Percentiles rank a stretch among this genome's conserved stretches.
Conservation (phyloP, 371 early-diverging fungal species). For the Actinomortierella wolfii region DNA sequence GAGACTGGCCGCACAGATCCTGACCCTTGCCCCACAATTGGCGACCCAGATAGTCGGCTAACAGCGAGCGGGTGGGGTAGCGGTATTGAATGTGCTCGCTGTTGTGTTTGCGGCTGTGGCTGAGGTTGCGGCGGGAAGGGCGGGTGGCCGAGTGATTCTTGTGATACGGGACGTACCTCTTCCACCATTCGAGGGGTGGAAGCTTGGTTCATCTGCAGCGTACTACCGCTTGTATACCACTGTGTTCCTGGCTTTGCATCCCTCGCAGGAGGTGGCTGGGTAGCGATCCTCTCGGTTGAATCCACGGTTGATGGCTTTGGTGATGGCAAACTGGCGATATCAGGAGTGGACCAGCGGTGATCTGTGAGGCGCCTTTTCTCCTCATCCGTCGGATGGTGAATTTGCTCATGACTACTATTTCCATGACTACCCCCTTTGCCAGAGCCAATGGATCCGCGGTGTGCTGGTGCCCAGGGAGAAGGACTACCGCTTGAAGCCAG, state of each 20-base stretch:
- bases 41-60: too few relatives aligned
- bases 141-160: background rate
- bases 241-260: constrained; percentile 35
- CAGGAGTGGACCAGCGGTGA: constrained; percentile 36
- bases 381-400: constrained; percentile 11
- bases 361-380: constrained; percentile 27
- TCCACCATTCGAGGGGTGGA: constrained; percentile 6
- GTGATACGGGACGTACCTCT: background rate
- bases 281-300: constrained; percentile 17
- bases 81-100: too few relatives aligned
- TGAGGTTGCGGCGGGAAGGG: too few relatives aligned
- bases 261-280: constrained; percentile 32
- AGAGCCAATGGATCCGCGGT: background rate
- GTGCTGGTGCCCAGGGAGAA: constrained; percentile 8
- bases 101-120: too few relatives aligned
- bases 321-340: constrained; percentile 12
- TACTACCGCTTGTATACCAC: constrained; percentile 32
- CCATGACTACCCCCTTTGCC: background rate
- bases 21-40: too few relatives aligned
- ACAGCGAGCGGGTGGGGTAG: too few relatives aligned
- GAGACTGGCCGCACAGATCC: too few relatives aligned
- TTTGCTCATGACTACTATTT: background rate
- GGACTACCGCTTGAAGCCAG: background rate
- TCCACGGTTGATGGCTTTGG: constrained; percentile 32
- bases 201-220: background rate